These are phyloP conservation scores for Suillus spraguei DNA, from an alignment of 768 basidiomycete species.

Conservation along the genomic window DNA sequence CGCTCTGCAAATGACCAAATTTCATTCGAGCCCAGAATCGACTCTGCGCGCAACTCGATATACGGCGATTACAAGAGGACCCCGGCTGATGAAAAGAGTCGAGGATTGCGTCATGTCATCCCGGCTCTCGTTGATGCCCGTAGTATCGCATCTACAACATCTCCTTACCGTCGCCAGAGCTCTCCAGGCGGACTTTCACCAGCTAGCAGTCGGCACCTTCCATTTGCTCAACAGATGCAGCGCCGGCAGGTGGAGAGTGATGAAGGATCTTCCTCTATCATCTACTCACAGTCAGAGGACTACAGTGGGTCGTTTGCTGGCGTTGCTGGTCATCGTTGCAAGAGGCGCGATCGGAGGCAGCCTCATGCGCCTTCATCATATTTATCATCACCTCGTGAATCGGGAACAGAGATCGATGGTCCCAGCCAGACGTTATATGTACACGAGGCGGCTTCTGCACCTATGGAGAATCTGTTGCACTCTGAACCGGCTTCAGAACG, in stretches of 20 bases:
- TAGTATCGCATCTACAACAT: constrained; percentile 41
- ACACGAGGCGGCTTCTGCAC: constrained; percentile 12
- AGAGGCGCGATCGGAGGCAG: constrained; percentile 19
- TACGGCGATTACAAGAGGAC: constrained; percentile 47
- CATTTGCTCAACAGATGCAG: constrained; percentile 38
- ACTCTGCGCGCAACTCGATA: constrained; percentile 48
- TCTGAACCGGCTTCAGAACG: constrained; percentile 14
- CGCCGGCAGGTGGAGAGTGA: constrained; percentile 44
- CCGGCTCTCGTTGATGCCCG: constrained; percentile 28
- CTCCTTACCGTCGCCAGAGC: constrained; percentile 28
- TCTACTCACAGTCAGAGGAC: constrained; percentile 49
- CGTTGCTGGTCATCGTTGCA: constrained; percentile 4
- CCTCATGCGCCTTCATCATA: constrained; percentile 30
- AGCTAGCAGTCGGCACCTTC: constrained; percentile 44
- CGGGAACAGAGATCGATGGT: constrained; percentile 16
- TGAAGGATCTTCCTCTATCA: constrained; percentile 47
- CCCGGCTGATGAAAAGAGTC: constrained; percentile 34
- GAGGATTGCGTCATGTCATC: constrained; percentile 31
- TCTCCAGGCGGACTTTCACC: constrained; percentile 42
- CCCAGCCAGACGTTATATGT: constrained; percentile 13
- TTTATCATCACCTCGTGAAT: constrained; percentile 21
- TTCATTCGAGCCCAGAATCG: constrained; percentile 60
- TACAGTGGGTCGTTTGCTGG: constrained; percentile 30
- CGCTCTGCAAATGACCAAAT: constrained; percentile 50
- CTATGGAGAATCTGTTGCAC: constrained; percentile 9